Evolutionary conservation across 2,329 filamentous ascomycete species (phyloP).

Genomic region (Botrytis porri): DNA sequence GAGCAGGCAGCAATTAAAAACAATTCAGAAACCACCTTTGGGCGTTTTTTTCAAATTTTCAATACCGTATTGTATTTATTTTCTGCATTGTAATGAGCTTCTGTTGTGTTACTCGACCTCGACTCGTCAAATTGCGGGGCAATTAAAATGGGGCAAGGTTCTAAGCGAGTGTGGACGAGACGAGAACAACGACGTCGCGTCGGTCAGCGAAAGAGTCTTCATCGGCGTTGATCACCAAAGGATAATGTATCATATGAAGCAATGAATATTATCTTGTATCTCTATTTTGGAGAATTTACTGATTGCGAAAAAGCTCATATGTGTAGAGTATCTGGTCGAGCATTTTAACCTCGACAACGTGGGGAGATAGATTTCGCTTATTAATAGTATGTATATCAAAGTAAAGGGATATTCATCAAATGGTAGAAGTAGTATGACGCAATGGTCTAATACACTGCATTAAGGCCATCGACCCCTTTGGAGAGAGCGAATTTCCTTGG

Average conservation of each 20-base stretch:
- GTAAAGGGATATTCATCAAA: background rate
- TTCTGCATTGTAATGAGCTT: background rate
- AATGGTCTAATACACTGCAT: background rate
- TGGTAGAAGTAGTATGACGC: background rate
- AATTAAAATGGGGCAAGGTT: background rate
- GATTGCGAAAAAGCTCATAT: background rate
- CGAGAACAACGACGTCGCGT: background rate
- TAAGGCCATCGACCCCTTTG: background rate
- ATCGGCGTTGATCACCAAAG: background rate
- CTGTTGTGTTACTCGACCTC: background rate
- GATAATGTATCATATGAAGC: background rate
- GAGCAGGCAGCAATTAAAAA: background rate
- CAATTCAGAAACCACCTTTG: too few relatives aligned
- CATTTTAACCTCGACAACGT: background rate
- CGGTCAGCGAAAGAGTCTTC: background rate
- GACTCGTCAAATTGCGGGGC: background rate
- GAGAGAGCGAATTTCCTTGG: background rate
- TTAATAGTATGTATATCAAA: background rate
- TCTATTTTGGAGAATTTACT: background rate
- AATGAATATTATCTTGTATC: background rate
- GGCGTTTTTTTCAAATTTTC: background rate
- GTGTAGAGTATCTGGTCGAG: too few relatives aligned
- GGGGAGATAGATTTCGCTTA: background rate
- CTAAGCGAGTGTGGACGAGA: background rate
- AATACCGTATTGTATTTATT: rapidly evolving